Conservation (phyloP, 345 rosid species). For the Ceriops zippeliana region DNA sequence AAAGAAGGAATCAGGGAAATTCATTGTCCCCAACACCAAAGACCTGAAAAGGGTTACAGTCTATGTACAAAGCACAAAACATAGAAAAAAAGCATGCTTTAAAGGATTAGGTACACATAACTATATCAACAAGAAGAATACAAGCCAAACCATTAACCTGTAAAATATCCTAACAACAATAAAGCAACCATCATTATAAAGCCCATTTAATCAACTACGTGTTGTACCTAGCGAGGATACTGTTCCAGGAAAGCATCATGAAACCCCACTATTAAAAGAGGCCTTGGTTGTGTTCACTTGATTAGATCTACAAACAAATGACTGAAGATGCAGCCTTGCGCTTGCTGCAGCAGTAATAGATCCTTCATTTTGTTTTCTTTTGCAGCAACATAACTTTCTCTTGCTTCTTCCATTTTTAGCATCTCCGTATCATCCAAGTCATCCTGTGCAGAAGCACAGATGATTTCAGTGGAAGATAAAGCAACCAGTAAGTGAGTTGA, state of each 20-base stretch:
- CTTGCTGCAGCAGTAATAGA: conserved; percentile 69
- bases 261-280: conserved; percentile 8
- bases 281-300: neutral
- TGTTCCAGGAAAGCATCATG: conserved; percentile 1
- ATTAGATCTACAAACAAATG: conserved; percentile 48
- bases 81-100: too few relatives aligned
- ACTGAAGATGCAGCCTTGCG: conserved; percentile 64
- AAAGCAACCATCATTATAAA: too few relatives aligned
- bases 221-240: conserved; percentile 3
- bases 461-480: conserved; percentile 1
- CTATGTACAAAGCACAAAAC: too few relatives aligned
- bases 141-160: too few relatives aligned
- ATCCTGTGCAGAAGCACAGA: conserved; percentile 40
- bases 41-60: too few relatives aligned
- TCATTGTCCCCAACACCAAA: too few relatives aligned
- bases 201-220: too few relatives aligned
- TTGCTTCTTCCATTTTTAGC: conserved; percentile 77
- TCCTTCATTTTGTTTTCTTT: conserved; percentile 80
- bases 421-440: conserved; percentile 44
- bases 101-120: too few relatives aligned
- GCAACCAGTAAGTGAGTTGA: neutral
- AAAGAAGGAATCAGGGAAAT: too few relatives aligned
- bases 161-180: too few relatives aligned
- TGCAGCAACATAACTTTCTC: conserved; percentile 58
- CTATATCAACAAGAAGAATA: too few relatives aligned